Conservation (phyloP, 768 basidiomycete species). For the Suillus sp. region DNA sequence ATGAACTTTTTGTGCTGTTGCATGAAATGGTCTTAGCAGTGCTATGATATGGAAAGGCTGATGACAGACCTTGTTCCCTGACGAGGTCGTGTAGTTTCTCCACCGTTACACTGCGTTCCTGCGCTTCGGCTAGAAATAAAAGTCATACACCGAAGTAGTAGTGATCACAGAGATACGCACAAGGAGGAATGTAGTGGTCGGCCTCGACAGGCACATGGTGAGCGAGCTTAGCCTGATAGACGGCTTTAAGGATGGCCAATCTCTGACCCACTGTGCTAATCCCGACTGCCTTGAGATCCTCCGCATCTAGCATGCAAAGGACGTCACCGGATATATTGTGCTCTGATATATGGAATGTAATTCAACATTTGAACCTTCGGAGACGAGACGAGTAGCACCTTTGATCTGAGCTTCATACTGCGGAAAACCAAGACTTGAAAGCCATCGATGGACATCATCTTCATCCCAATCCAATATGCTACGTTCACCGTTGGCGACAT, state of each 20-base stretch:
- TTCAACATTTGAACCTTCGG: constrained; percentile 1
- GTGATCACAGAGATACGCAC: constrained; percentile 46
- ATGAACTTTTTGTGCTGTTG: constrained; percentile 65
- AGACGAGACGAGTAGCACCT: constrained; percentile 48
- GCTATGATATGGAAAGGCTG: constrained; percentile 2
- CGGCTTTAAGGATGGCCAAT: constrained; percentile 86
- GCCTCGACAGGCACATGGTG: constrained; percentile 82
- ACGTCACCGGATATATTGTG: constrained; percentile 93
- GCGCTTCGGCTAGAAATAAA: constrained; percentile 52
- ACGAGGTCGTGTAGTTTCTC: constrained; percentile 69
- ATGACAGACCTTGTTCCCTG: constrained; percentile 68
- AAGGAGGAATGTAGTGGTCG: constrained; percentile 87
- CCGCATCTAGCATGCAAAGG: constrained; percentile 80
- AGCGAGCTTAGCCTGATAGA: constrained; percentile 86
- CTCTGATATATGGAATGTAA: constrained; percentile 48
- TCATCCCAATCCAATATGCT: constrained; percentile 71
- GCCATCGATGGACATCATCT: constrained; percentile 77
- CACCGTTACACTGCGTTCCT: constrained; percentile 57
- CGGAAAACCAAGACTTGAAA: constrained; percentile 74
- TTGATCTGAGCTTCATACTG: constrained; percentile 84
- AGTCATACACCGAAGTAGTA: constrained; percentile 7
- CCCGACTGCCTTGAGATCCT: constrained; percentile 83
- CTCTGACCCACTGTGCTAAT: constrained; percentile 91
- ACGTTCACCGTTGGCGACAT: constrained; percentile 33
- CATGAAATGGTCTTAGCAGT: constrained; percentile 11